Evolutionary conservation across 805 yeast genomes (phyloP), one percentile per base, ranked within the genome.

Genomic region (Schizosaccharomyces osmophilus): DNA sequence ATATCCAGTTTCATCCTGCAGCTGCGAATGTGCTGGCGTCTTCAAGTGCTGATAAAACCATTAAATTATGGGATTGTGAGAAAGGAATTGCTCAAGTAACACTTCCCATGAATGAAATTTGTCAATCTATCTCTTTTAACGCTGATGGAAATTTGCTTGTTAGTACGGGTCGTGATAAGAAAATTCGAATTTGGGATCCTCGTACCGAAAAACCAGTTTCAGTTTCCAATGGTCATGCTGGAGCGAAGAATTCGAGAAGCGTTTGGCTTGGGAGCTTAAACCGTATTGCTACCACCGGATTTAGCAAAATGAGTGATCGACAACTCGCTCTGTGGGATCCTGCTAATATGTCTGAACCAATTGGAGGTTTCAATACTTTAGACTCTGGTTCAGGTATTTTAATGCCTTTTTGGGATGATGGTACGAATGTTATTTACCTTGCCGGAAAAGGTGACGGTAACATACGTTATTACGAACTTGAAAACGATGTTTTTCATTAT

Each of bases 361-460:
- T 93, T 65, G 95, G 88, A 61, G 97, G 95, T 0, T 87, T 89
- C 70, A 78, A 84, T 68, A 80, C 83, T 51, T 78, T 93, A 59
- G 98, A 94, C 70, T 80, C 94, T 29, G 84, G 95, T 4, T 85
- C 97, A 1, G 98, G 99, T 67, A 85, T 93, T 54, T 75, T 89
- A 71, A 85, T 93, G 79, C 98, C 98, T 36, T 80, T 85, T 68
- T 93, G 74, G 69, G 99, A 93, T 70, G 85, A 81, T 32, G 79
- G 85, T 43, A 88, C 85, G 57, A 80, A 82, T 62, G 80, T 89
- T 63, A 76, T 93, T 63, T 93, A 84, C 69, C 75, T 93, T 64
- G 97, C 95, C 41, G 99, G 98, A 67, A 90, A 93, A 72, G 69
- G 97, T 71, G 98, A 93, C 72, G 97, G 97, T 67, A 93, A 90